These are phyloP conservation scores for Tylopilus rubrobrunneus DNA, from an alignment of 768 basidiomycete genomes.

Conservation along the genomic window DNA sequence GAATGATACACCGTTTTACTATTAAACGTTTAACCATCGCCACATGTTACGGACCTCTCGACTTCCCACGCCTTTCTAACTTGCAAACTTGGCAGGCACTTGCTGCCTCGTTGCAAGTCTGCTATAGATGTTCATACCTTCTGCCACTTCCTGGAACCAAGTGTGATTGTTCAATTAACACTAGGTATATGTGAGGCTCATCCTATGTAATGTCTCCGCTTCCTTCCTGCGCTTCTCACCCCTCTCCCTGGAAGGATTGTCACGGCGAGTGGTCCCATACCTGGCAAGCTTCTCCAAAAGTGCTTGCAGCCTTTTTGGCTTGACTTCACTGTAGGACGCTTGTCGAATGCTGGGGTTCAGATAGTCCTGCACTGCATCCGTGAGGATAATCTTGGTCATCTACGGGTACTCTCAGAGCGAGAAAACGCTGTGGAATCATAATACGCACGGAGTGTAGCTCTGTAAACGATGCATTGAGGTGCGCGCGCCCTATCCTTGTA, in stretches of 20 bases:
- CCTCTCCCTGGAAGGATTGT: conserved; percentile 54
- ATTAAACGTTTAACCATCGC: conserved; percentile 25
- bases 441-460: conserved; percentile 73
- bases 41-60: conserved; percentile 28
- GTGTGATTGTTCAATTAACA: background rate
- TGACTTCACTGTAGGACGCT: conserved; percentile 59
- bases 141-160: conserved; percentile 3
- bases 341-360: conserved; percentile 68
- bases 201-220: conserved; percentile 69
- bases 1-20: conserved; percentile 47
- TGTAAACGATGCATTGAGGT: conserved; percentile 67
- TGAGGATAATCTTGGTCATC: conserved; percentile 71
- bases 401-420: conserved; percentile 25
- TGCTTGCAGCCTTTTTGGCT: conserved; percentile 66
- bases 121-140: conserved; percentile 18
- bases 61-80: conserved; percentile 11
- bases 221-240: conserved; percentile 74
- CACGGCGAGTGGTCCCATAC: conserved; percentile 60
- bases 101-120: conserved; percentile 13
- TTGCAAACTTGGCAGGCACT: background rate
- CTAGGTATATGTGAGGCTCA: conserved; percentile 30
- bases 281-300: conserved; percentile 77
- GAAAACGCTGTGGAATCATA: background rate
- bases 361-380: conserved; percentile 75
- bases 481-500: conserved; percentile 64